These are phyloP conservation scores for Suhomyces sp. DNA, from an alignment of 805 yeast genomes.

Conservation along the genomic window DNA sequence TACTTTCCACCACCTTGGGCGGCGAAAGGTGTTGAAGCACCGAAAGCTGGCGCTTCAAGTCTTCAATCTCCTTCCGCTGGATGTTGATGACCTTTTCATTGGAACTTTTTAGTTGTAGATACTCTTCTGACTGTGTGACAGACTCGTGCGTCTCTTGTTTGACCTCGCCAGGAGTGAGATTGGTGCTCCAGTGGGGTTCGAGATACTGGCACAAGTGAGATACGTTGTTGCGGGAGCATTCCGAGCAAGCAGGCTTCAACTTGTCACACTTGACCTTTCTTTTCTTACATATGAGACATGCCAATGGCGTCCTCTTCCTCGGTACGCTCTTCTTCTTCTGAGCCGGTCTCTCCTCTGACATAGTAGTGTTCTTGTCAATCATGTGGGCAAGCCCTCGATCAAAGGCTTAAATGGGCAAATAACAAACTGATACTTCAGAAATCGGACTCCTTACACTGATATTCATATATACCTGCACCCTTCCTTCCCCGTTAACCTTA, in stretches of 20 bases:
- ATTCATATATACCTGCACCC: neutral
- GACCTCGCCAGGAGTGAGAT: slow-evolving; percentile 1
- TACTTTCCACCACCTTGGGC: neutral
- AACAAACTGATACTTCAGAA: neutral
- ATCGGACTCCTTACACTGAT: neutral
- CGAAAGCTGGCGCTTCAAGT: slow-evolving; percentile 25
- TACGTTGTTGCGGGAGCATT: slow-evolving; percentile 40
- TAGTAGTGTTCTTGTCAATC: neutral
- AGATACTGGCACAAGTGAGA: slow-evolving; percentile 38
- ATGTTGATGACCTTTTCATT: slow-evolving; percentile 21
- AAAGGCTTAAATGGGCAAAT: neutral
- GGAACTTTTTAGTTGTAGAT: slow-evolving; percentile 12
- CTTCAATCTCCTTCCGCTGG: slow-evolving; percentile 32
- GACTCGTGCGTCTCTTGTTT: neutral
- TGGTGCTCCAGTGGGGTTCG: slow-evolving; percentile 37
- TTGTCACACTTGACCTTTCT: slow-evolving; percentile 46
- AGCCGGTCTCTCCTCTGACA: neutral
- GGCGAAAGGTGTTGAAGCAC: slow-evolving; percentile 14
- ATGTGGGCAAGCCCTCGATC: neutral
- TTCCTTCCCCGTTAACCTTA: neutral
- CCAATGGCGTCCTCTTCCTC: slow-evolving; percentile 37
- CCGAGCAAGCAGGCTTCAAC: slow-evolving; percentile 38
- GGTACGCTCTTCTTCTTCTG: slow-evolving; percentile 32
- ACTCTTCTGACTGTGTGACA: slow-evolving; percentile 15
- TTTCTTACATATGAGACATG: slow-evolving; percentile 39